Evolutionary conservation across 768 basidiomycete genomes (phyloP).

Genomic region (Agaricus blazei): DNA sequence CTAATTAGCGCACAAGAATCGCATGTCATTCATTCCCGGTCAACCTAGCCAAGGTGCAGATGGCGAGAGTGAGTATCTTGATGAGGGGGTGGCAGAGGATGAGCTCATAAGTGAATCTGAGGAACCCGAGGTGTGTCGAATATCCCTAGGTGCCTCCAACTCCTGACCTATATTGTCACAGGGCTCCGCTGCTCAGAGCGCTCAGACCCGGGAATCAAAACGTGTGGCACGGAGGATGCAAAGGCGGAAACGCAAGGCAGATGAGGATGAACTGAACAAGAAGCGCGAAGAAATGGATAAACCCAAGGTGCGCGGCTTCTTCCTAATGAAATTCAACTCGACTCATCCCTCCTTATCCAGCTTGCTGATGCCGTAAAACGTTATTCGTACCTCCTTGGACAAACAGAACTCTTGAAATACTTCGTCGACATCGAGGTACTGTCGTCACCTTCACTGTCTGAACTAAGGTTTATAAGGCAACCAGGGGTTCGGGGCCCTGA

Average conservation of each 20-base stretch:
- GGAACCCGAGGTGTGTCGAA: conserved; percentile 27
- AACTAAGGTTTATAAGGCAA: neutral
- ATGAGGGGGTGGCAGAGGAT: conserved; percentile 54
- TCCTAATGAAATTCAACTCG: neutral
- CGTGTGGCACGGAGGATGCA: conserved; percentile 30
- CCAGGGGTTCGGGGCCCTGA: conserved; percentile 86
- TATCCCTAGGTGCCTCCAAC: neutral
- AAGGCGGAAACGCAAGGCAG: conserved; percentile 53
- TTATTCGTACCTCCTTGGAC: conserved; percentile 95
- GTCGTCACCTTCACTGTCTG: neutral
- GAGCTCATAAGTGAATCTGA: conserved; percentile 55
- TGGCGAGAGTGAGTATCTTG: conserved; percentile 71
- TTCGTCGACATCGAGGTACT: conserved; percentile 94
- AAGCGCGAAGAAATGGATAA: conserved; percentile 86
- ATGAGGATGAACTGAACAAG: conserved; percentile 61
- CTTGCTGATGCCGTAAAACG: conserved; percentile 92
- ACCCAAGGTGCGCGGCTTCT: conserved; percentile 58
- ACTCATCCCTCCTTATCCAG: conserved; percentile 33
- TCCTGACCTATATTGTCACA: conserved; percentile 3
- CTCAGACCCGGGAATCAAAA: conserved; percentile 27
- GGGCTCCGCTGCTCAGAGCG: conserved; percentile 16
- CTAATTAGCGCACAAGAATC: neutral
- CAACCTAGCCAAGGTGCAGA: conserved; percentile 65
- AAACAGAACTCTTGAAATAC: conserved; percentile 97
- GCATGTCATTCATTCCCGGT: conserved; percentile 9